Evolutionary conservation across 768 basidiomycete species (phyloP).

Genomic region (Boletellus emodensis): DNA sequence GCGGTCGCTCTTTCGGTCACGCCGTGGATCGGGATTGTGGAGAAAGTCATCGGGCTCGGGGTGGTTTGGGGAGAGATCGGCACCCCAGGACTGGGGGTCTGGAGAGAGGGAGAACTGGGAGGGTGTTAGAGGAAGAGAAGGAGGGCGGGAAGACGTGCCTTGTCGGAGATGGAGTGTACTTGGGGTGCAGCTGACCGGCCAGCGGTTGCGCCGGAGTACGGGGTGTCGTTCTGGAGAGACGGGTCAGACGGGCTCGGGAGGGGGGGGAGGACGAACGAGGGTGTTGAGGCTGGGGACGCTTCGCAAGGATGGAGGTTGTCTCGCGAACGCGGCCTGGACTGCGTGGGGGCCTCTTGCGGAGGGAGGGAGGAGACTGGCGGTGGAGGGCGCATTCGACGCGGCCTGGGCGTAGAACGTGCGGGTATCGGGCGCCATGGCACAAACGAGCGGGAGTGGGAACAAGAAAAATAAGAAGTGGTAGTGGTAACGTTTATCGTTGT

Average conservation of each 20-base stretch:
- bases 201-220: slow-evolving; percentile 34
- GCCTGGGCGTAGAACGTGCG: slow-evolving; percentile 38
- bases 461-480: no score
- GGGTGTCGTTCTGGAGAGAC: slow-evolving; percentile 36
- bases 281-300: slow-evolving; percentile 38
- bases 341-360: slow-evolving; percentile 26
- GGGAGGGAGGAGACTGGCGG: slow-evolving; percentile 47
- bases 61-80: slow-evolving; percentile 54
- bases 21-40: slow-evolving; percentile 68
- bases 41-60: slow-evolving; percentile 65
- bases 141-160: slow-evolving; percentile 34
- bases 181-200: slow-evolving; percentile 28
- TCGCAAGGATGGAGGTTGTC: slow-evolving; percentile 35
- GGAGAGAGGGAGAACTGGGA: slow-evolving; percentile 67
- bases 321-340: slow-evolving; percentile 44
- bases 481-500: no score
- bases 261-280: slow-evolving; percentile 33
- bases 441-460: slow-evolving; percentile 16
- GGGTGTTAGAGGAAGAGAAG: slow-evolving; percentile 1
- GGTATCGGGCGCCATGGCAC: slow-evolving; percentile 32
- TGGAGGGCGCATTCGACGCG: slow-evolving; percentile 44
- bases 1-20: slow-evolving; percentile 53
- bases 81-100: slow-evolving; percentile 70
- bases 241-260: background rate
- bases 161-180: slow-evolving; percentile 53